A percentile compares a stretch with the other conserved stretches of the same genome.
Evolutionary conservation across 116 monocot species (phyloP).

Genomic region (Papilionanthe hybrid): DNA sequence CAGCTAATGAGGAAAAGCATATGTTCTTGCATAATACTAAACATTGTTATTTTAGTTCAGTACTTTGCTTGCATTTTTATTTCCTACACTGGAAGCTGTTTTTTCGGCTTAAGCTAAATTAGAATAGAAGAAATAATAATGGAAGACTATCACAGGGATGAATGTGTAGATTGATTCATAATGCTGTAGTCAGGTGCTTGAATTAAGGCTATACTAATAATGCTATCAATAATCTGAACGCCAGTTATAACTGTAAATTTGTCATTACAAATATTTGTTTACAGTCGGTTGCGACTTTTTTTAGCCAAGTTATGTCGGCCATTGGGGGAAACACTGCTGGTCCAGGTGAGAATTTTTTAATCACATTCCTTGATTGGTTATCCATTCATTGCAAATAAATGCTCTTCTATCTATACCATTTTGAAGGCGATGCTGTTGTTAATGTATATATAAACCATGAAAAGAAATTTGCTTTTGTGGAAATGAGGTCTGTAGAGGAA

Average conservation of each 20-base stretch:
- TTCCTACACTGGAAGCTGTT: neutral
- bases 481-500: slow-evolving; percentile 33
- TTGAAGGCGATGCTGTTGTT: slow-evolving; percentile 30
- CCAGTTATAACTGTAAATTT: neutral
- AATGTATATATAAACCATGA: slow-evolving; percentile 32
- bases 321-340: slow-evolving; percentile 55
- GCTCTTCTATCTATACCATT: slow-evolving; percentile 5
- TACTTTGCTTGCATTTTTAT: neutral
- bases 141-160: neutral
- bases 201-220: neutral
- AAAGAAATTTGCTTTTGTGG: slow-evolving; percentile 33
- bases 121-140: neutral
- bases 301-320: slow-evolving; percentile 49
- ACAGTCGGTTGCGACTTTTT: slow-evolving; percentile 51
- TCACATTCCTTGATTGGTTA: neutral
- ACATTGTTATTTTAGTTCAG: neutral
- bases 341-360: slow-evolving; percentile 25
- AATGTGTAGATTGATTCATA: slow-evolving; percentile 1
- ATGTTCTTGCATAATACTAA: neutral
- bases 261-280: slow-evolving; percentile 8
- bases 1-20: neutral
- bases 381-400: slow-evolving; percentile 3
- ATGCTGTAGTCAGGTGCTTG: neutral
- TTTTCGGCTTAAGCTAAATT: neutral
- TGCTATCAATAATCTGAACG: neutral